These are phyloP conservation scores for Oxyria digyna DNA, from an alignment of 148 eudicot genomes.

Conservation along the genomic window DNA sequence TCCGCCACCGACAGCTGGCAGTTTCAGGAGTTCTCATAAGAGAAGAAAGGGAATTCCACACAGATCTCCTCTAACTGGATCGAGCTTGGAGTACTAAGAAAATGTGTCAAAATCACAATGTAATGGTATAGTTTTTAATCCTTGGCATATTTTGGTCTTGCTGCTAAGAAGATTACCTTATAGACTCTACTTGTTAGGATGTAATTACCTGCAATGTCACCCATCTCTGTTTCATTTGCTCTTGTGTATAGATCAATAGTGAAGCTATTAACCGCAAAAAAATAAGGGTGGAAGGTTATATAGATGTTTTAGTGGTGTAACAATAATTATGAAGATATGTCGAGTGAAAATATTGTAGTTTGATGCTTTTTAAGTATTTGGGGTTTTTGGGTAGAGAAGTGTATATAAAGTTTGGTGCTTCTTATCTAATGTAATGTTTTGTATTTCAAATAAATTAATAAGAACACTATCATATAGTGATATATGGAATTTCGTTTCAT, in stretches of 20 bases:
- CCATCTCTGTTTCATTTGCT: background rate
- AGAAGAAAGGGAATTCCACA: conserved; percentile 98
- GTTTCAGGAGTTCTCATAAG: conserved; percentile 38
- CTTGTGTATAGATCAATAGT: background rate
- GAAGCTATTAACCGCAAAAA: background rate
- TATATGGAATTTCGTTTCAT: background rate
- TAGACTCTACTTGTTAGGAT: background rate
- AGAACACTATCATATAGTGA: background rate
- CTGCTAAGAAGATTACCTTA: background rate
- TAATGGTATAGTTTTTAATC: background rate
- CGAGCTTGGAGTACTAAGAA: conserved; percentile 34
- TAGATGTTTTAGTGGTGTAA: background rate
- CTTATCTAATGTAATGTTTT: background rate
- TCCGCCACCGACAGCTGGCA: conserved; percentile 58
- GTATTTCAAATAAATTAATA: background rate
- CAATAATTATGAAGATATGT: background rate
- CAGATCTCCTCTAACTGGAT: conserved; percentile 69
- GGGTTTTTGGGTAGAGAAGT: background rate
- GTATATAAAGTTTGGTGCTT: background rate
- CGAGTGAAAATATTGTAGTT: background rate
- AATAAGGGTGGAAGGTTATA: background rate
- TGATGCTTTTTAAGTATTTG: background rate
- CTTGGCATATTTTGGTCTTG: background rate
- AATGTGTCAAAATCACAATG: background rate
- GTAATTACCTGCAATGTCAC: conserved; percentile 1